Evolutionary conservation across 164 flowering plant genomes (phyloP).

Genomic region (Berberis vulgaris): DNA sequence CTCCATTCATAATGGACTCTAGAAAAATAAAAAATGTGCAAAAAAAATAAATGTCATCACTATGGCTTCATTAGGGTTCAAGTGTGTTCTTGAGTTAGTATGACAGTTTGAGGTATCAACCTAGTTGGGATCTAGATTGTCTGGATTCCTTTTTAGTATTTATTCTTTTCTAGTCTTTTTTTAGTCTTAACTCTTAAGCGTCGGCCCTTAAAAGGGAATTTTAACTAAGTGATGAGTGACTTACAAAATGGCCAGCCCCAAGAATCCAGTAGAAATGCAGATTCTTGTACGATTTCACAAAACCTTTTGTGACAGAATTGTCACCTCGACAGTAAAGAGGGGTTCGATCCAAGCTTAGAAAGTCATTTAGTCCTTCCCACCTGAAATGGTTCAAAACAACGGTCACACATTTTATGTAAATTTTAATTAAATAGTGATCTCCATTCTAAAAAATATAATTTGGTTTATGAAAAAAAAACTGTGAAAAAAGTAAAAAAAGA

Average conservation of each 20-base stretch:
- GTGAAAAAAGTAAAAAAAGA: neutral
- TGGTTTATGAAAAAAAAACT: neutral
- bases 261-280: slow-evolving; percentile 74
- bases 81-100: too few species aligned
- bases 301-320: slow-evolving; percentile 33
- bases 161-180: too few species aligned
- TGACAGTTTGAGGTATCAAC: too few species aligned
- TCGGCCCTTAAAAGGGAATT: neutral
- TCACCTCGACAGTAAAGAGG: slow-evolving; percentile 44
- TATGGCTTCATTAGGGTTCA: too few species aligned
- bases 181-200: neutral
- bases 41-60: too few species aligned
- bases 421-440: neutral
- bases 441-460: too few species aligned
- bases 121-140: too few species aligned
- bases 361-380: slow-evolving; percentile 51
- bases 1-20: too few species aligned
- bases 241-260: slow-evolving; percentile 80
- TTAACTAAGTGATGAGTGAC: slow-evolving; percentile 16
- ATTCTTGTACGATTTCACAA: slow-evolving; percentile 57
- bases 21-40: neutral
- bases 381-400: slow-evolving; percentile 13
- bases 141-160: too few species aligned
- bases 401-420: neutral
- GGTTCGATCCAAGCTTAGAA: slow-evolving; percentile 29